Percentiles rank a stretch among this genome's conserved stretches.
phyloP scores from a whole-genome alignment of 495 filamentous ascomycete species.

The Evernia prunastri region DNA sequence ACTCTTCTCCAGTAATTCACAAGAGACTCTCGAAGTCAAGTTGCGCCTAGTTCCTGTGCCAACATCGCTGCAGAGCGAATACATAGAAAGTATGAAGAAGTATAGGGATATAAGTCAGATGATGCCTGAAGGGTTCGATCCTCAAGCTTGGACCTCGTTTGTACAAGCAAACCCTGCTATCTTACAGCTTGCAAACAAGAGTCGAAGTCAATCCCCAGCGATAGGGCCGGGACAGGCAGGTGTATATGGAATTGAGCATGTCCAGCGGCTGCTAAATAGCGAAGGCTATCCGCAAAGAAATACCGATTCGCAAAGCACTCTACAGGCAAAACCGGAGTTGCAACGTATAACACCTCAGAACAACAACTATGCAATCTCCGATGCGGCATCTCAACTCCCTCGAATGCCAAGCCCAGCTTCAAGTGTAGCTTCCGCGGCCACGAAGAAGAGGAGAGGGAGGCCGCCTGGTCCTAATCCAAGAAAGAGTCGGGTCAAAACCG shows the following conservation, averaged over 20 bases:
- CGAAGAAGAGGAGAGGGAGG: conserved; percentile 25
- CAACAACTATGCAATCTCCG: conserved; percentile 19
- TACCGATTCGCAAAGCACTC: conserved; percentile 17
- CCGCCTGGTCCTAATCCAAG: conserved; percentile 22
- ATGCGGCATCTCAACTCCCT: conserved; percentile 18
- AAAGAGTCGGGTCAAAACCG: conserved; percentile 23
- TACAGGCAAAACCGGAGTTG: conserved; percentile 23
- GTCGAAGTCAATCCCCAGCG: conserved; percentile 25
- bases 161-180: conserved; percentile 51
- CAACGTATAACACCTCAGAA: conserved; percentile 14
- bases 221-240: conserved; percentile 27
- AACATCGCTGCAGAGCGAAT: conserved; percentile 64
- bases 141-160: conserved; percentile 61
- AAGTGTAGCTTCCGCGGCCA: conserved; percentile 30
- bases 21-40: conserved; percentile 92
- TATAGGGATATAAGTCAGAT: conserved; percentile 54
- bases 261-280: conserved; percentile 43
- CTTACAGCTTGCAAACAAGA: conserved; percentile 23
- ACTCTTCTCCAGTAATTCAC: conserved; percentile 72
- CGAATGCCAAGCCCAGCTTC: conserved; percentile 38
- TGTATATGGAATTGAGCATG: conserved; percentile 49
- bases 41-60: conserved; percentile 79
- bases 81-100: conserved; percentile 55
- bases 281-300: conserved; percentile 37
- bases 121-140: conserved; percentile 59